Base-by-base conservation (phyloP, 2,329 filamentous ascomycete genomes). In the Camptophora hylomeconis region DNA sequence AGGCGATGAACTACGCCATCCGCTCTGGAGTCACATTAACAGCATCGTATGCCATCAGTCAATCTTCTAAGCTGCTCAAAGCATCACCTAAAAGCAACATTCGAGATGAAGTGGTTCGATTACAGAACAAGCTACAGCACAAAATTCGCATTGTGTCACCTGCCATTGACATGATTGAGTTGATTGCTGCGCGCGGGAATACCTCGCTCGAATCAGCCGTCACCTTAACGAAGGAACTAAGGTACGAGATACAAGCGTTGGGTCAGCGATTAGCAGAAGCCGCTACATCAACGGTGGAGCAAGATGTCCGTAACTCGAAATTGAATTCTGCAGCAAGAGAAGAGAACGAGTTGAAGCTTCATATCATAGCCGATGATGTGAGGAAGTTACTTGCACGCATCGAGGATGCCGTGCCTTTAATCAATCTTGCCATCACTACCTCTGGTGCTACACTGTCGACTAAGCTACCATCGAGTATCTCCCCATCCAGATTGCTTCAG, bases 141-240 rank as follows among this genome's bases (percentile, higher is more conserved):
- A 95, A 93, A 53, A 93, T 95, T 45, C 78, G 75, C 56, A 82
- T 93, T 40, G 75, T 94, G 24, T 84, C 83, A 7, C 86, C 86
- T 1, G 80, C 83, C 7, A 87, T 92, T 46, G 83, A 93, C 50
- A 75, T 93, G 63, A 83, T 93, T 45, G 82, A 93, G 52, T 68
- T 94, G 45, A 89, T 89, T 44, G 74, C 76, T 36, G 76, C 77
- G 18, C 69, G 76, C 37, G 77, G 77, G n/a, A 80, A 82, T 40
- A 80, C 75, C 0, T 77, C 75, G 17, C 67, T 98, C 0, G 84
- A 93, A 49, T 86, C 82, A 20, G 86, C 87, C 1, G 73, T 92
- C 5, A 70, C 72, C 3, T 65, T 94, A 13, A 87, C 86, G 20
- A 89, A 82, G 51, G 72, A 77, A 9, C 66, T 98, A 16, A 75